phyloP scores from a whole-genome alignment of 106 monocot genomes.

The Xerophyta viscosa region DNA sequence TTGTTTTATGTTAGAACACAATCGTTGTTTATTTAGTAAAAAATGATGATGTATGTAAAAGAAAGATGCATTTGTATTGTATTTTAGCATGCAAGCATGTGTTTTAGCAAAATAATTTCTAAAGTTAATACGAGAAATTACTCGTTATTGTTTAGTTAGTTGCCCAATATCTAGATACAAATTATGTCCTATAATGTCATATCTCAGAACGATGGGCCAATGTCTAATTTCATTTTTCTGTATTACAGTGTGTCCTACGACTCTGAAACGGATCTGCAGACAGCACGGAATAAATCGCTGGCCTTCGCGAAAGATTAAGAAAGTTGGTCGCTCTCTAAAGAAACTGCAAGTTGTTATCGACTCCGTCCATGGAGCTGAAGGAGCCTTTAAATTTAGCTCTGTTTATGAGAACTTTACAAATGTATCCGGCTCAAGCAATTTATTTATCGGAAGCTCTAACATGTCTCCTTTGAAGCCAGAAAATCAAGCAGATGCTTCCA shows the following conservation, averaged over 20 bases:
- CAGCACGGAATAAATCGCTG: constrained; percentile 75
- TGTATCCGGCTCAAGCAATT: constrained; percentile 15
- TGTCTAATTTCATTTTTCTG: not conserved
- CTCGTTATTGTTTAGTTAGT: too few species aligned
- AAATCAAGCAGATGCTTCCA: constrained; percentile 17
- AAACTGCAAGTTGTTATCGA: constrained; percentile 72
- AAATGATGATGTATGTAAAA: too few species aligned
- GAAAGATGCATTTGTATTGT: too few species aligned
- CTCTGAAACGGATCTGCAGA: constrained; percentile 78
- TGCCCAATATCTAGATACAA: too few species aligned
- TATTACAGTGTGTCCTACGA: constrained; percentile 61
- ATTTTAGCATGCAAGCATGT: too few species aligned
- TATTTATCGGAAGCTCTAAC: constrained; percentile 2
- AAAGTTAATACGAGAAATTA: too few species aligned
- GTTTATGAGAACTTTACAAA: constrained; percentile 48
- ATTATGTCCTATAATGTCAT: too few species aligned
- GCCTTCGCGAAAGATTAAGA: constrained; percentile 89
- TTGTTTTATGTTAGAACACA: too few species aligned
- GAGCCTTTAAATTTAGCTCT: constrained; percentile 45
- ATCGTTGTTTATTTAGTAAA: too few species aligned
- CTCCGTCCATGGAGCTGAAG: constrained; percentile 68
- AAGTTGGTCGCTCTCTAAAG: constrained; percentile 61
- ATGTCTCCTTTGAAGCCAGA: constrained; percentile 12
- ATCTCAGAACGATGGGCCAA: not conserved
- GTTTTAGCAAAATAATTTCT: too few species aligned